Evolutionary conservation across 1,284 basidiomycete species (phyloP).

Genomic region (Papiliotrema laurentii): DNA sequence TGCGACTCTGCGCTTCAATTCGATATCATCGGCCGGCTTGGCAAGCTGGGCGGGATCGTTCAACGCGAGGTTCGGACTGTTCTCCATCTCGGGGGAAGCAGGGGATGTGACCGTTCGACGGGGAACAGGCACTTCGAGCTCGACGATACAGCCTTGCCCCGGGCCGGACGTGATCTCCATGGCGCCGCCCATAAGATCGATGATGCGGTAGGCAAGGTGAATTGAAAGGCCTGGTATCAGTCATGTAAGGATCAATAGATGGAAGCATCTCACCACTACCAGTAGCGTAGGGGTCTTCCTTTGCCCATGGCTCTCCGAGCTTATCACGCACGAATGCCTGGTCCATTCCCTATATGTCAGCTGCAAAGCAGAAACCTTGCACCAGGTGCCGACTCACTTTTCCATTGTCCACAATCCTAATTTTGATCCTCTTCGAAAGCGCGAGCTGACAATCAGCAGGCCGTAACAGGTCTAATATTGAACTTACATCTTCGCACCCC

Average conservation of each 20-base stretch:
- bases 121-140: conserved; percentile 39
- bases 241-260: background rate
- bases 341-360: conserved; percentile 26
- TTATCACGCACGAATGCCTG: conserved; percentile 32
- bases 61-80: conserved; percentile 6
- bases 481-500: conserved; percentile 34
- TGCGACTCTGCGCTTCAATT: conserved; percentile 21
- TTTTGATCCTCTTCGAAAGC: conserved; percentile 25
- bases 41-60: conserved; percentile 13
- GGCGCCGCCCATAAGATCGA: conserved; percentile 43
- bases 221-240: conserved; percentile 29
- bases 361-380: conserved; percentile 3
- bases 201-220: conserved; percentile 42
- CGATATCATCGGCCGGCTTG: conserved; percentile 9
- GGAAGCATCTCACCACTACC: conserved; percentile 22
- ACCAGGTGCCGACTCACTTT: conserved; percentile 4
- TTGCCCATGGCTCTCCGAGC: conserved; percentile 36
- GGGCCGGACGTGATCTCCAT: conserved; percentile 42
- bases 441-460: conserved; percentile 12
- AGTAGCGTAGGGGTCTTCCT: conserved; percentile 40
- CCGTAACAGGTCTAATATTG: background rate
- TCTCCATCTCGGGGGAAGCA: conserved; percentile 4
- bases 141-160: conserved; percentile 35
- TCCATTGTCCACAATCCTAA: conserved; percentile 36
- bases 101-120: conserved; percentile 14